Base-by-base conservation (phyloP, 441 rosid species). In the Biscutella laevigata region DNA sequence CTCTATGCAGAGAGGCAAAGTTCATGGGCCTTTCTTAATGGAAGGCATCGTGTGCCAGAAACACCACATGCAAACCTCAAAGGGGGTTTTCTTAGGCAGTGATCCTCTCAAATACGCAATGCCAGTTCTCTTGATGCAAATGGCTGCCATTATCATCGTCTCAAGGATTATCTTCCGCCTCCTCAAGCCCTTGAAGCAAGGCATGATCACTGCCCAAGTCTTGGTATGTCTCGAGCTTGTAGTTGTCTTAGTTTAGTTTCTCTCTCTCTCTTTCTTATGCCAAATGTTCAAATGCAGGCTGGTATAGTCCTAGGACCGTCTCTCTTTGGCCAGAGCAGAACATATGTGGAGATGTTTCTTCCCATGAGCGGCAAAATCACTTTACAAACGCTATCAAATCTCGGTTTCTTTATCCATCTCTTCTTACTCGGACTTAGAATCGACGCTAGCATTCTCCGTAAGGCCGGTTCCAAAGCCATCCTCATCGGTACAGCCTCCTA, bases 181-280 rank as follows among this genome's bases (percentile, higher is more conserved):
- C 39, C 70, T 80, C 50, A 80, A 53, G 71, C 83, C 81, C 35
- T 63, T 77, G 40, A 72, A 74, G 37, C 86, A 77, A 52, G 74
- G 77, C 56, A 71, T 74, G 28, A 56, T 73, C 58, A 67, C 74
- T 33, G 74, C 86, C 26, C 79, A 77, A 57, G 72, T 77, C 53
- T 58, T 77, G 57, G 86, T 80, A 65, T n/a, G n/a, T n/a, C n/a
- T n/a, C n/a, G n/a, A n/a, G n/a, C n/a, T n/a, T n/a, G n/a, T n/a
- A n/a, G n/a, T n/a, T n/a, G n/a, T n/a, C n/a, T n/a, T n/a, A n/a
- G n/a, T n/a, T n/a, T n/a, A n/a, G n/a, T n/a, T 21, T 25, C 10
- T 36, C 11, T 33, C 21, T 5, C 8, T 44, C 3, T 15, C 12
- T 45, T 55, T 44, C 3, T 14, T 53, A n/a, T 6, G 12, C 4